These are phyloP conservation scores for Acanthochlamys bracteata DNA, from an alignment of 106 monocot species.

Conservation along the genomic window DNA sequence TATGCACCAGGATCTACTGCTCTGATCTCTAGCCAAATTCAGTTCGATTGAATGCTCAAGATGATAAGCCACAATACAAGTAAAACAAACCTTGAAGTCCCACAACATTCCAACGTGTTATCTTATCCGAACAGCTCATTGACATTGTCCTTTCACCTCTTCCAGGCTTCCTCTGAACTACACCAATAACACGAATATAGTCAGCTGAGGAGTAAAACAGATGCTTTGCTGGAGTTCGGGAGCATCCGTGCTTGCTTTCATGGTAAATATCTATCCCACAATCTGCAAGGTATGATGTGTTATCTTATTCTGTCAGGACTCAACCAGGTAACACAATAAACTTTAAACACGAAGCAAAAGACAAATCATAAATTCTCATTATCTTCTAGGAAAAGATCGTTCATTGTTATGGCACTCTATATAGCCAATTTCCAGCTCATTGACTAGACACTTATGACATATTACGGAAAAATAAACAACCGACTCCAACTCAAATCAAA, in stretches of 20 bases:
- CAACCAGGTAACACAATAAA: too few relatives aligned
- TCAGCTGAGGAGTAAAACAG: slow-evolving; percentile 5
- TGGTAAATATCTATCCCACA: background rate
- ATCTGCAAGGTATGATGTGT: background rate
- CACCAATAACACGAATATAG: slow-evolving; percentile 8
- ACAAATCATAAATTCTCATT: too few relatives aligned
- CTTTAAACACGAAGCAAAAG: too few relatives aligned
- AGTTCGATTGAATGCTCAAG: too few relatives aligned
- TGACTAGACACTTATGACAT: too few relatives aligned
- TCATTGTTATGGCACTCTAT: too few relatives aligned
- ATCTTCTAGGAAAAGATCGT: too few relatives aligned
- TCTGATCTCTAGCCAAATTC: too few relatives aligned
- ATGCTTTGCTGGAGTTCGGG: background rate
- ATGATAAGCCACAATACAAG: too few relatives aligned
- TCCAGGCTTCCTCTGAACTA: slow-evolving; percentile 82
- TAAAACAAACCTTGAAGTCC: slow-evolving; percentile 75
- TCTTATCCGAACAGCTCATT: slow-evolving; percentile 95
- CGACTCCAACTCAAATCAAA: background rate
- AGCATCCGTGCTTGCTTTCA: slow-evolving; percentile 3
- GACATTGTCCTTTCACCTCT: slow-evolving; percentile 88
- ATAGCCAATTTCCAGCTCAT: too few relatives aligned
- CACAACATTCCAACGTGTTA: slow-evolving; percentile 80
- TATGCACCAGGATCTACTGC: background rate
- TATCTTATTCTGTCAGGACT: too few relatives aligned
- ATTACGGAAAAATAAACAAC: too few relatives aligned